Evolutionary conservation across 2,329 filamentous ascomycete genomes (phyloP).

Genomic region (Scedosporium boydii): DNA sequence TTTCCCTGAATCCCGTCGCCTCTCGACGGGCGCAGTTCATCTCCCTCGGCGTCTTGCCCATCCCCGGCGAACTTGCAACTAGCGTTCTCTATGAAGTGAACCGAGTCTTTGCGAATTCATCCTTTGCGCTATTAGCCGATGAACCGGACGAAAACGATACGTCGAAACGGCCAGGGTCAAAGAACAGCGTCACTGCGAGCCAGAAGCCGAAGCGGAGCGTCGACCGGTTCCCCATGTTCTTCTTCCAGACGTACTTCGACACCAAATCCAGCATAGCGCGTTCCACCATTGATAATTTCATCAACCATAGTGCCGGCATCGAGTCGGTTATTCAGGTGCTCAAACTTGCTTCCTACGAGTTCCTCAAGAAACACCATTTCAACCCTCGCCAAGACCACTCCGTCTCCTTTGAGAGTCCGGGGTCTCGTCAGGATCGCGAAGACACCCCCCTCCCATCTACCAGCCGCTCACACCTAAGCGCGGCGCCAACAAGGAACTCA

Average conservation of each 20-base stretch:
- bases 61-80: conserved; percentile 43
- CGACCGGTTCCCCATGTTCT: conserved; percentile 86
- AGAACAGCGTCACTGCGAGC: conserved; percentile 28
- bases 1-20: conserved; percentile 62
- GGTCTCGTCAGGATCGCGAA: background rate
- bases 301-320: conserved; percentile 36
- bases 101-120: conserved; percentile 62
- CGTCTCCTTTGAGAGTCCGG: background rate
- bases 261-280: conserved; percentile 8
- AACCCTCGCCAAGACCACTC: conserved; percentile 31
- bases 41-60: conserved; percentile 62
- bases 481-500: background rate
- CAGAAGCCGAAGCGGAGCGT: conserved; percentile 51
- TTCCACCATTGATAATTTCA: conserved; percentile 24
- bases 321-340: conserved; percentile 45
- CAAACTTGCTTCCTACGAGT: conserved; percentile 59
- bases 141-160: conserved; percentile 17
- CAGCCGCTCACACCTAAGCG: background rate
- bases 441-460: background rate
- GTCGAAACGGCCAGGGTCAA: conserved; percentile 5
- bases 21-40: conserved; percentile 72
- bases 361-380: conserved; percentile 65
- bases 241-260: conserved; percentile 52
- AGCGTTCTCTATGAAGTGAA: conserved; percentile 74
- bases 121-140: conserved; percentile 58